Base-by-base conservation (phyloP, 2,329 filamentous ascomycete genomes). In the Ceratocystiopsis sp. region DNA sequence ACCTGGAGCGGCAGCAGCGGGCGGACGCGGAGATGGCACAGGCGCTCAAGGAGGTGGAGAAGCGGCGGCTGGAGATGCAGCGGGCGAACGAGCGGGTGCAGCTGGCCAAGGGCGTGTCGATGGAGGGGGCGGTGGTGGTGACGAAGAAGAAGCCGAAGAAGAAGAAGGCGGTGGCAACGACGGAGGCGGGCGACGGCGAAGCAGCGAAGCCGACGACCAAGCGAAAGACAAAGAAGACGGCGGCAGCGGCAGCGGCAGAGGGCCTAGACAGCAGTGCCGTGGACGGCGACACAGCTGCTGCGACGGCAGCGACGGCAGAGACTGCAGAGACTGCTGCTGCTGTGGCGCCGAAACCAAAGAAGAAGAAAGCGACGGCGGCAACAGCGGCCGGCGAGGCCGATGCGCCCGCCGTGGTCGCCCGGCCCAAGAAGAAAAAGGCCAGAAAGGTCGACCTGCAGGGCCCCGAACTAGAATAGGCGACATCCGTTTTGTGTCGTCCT, bases 11-110 rank as follows among this genome's bases (percentile, higher is more conserved):
- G 42, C 73, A 79, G 49, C 73, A 80, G 55, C 74, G 73, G 15
- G 85, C 93, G 55, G 86, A 95, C 47, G 77, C 75, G 1, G 87
- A 95, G 61, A 93, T 95, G 84, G 77, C 75, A 38, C 77, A 76
- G 54, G 91, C 89, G 10, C 77, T 95, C 67, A 79, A 80, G 57
- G 84, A 95, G 58, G 83, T 98, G 3, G 89, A 96, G 63, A 70
- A 78, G 42, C 64, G 93, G 46, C 70, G 91, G 42, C 65, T 95
- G 45, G 84, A 94, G 61, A 94, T 96, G 86, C 83, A 87, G 61
- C 66, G 82, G 45, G 79, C 78, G 35, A 83, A 80, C 53, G 83
- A 87, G 61, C 66, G 80, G 44, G 78, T 87, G 35, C 72, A 82
- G 51, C 73, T 79, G 17, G 77, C 78, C 18, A 73, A 78, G 52